Conservation (phyloP, 179 eudicot species). For the Camellia oleifera region DNA sequence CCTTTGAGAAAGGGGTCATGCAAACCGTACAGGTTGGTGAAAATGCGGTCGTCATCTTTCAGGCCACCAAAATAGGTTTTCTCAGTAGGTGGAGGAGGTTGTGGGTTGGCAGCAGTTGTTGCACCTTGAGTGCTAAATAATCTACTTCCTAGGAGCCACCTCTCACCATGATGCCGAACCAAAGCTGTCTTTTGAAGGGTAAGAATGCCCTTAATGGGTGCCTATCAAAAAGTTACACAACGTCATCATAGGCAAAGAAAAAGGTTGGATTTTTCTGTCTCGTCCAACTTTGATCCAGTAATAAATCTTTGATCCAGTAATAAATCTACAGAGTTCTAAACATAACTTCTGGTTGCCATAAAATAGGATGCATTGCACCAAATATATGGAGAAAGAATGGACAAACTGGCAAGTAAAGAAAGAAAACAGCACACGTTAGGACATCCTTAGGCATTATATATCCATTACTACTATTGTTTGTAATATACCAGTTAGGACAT, state of each 20-base stretch:
- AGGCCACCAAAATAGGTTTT: slow-evolving; percentile 95
- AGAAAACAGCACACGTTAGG: neutral
- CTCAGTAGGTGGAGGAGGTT: slow-evolving; percentile 95
- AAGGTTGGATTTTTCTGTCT: neutral
- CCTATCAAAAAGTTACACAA: slow-evolving; percentile 38
- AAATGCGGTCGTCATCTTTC: slow-evolving; percentile 94
- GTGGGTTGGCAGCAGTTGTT: slow-evolving; percentile 68
- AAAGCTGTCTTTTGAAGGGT: slow-evolving; percentile 54
- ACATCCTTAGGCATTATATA: too few species aligned
- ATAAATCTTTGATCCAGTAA: neutral
- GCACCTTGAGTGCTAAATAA: slow-evolving; percentile 85
- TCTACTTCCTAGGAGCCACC: slow-evolving; percentile 43
- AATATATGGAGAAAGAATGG: neutral
- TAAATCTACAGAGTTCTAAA: neutral
- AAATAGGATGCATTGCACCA: neutral
- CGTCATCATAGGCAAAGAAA: neutral
- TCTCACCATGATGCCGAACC: slow-evolving; percentile 35
- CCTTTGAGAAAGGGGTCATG: slow-evolving; percentile 96
- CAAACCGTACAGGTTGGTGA: slow-evolving; percentile 85
- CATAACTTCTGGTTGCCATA: slow-evolving; percentile 3
- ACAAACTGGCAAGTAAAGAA: neutral
- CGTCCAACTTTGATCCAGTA: neutral
- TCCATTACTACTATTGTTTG: neutral
- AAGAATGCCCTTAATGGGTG: slow-evolving; percentile 73
- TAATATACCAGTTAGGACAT: too few species aligned